Conservation (phyloP, 352 stramenopile genomes). For the Globisporangium cylindrosporum region DNA sequence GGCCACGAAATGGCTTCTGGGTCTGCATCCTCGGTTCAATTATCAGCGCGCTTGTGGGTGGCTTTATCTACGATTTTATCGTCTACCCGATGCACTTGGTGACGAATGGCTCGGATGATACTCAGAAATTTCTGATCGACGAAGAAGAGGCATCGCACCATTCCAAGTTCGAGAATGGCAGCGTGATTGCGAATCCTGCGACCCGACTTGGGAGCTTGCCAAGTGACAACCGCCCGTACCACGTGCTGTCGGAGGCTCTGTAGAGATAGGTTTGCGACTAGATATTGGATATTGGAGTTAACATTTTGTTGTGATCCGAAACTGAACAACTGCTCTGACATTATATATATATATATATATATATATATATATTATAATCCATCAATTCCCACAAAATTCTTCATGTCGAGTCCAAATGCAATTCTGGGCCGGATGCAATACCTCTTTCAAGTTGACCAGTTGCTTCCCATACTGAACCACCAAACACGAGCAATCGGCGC, state of each 20-base stretch:
- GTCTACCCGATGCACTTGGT: slow-evolving; percentile 21
- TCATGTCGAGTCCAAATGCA: background rate
- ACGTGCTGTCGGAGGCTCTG: background rate
- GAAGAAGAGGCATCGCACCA: background rate
- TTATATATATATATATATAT: too few species aligned
- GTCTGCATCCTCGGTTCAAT: slow-evolving; percentile 57
- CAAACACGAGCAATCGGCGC: background rate
- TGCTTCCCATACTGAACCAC: background rate
- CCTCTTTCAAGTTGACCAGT: background rate
- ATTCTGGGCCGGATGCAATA: background rate
- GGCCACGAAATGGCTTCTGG: slow-evolving; percentile 54
- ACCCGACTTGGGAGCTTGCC: background rate
- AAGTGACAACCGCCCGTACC: background rate
- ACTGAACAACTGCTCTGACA: background rate
- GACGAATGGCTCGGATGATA: background rate
- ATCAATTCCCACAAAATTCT: background rate
- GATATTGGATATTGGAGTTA: background rate
- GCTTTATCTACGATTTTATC: slow-evolving; percentile 47
- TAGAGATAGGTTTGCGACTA: background rate
- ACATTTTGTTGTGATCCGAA: too few species aligned
- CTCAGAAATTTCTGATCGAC: background rate
- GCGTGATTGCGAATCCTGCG: background rate
- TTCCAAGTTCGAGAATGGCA: too few species aligned
- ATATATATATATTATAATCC: too few species aligned
- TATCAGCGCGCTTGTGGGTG: slow-evolving; percentile 50